Evolutionary conservation across 345 rosid genomes (phyloP).

Genomic region (Melastoma malabathricum): DNA sequence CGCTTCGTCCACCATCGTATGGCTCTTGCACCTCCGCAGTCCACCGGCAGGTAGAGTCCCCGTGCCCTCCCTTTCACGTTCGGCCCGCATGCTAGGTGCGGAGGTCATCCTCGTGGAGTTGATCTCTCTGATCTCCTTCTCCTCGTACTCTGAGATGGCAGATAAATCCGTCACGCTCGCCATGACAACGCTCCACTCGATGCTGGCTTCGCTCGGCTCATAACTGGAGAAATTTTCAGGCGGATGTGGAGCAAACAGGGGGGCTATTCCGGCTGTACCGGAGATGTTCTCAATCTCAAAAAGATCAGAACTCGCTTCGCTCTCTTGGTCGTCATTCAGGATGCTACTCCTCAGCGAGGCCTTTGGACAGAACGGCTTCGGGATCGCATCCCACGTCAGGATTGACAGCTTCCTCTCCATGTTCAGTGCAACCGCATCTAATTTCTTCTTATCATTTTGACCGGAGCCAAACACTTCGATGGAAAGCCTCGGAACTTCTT

Average conservation of each 20-base stretch:
- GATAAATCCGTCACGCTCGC: constrained; percentile 45
- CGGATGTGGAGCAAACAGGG: constrained; percentile 19
- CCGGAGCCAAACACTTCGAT: constrained; percentile 21
- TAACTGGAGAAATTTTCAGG: constrained; percentile 27
- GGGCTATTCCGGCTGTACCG: constrained; percentile 12
- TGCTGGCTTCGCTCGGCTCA: constrained; percentile 44
- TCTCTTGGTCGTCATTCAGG: constrained; percentile 28
- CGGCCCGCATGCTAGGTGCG: neutral
- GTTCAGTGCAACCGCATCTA: constrained; percentile 21
- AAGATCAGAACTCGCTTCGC: constrained; percentile 59
- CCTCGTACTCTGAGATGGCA: constrained; percentile 16
- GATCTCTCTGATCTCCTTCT: constrained; percentile 11
- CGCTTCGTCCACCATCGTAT: constrained; percentile 25
- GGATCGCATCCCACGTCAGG: constrained; percentile 68
- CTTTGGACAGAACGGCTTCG: constrained; percentile 19
- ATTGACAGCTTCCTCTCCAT: constrained; percentile 42
- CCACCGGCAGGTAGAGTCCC: constrained; percentile 15
- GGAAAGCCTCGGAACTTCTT: constrained; percentile 21
- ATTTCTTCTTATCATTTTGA: neutral
- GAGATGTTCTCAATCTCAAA: constrained; percentile 56
- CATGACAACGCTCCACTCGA: constrained; percentile 53
- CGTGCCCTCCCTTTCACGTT: constrained; percentile 4
- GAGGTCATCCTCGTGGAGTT: neutral
- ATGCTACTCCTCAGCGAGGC: constrained; percentile 9
- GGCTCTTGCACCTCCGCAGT: constrained; percentile 33